Conservation (phyloP, 225 moss, liverwort and hornwort genomes). For the Bryum argenteum region DNA sequence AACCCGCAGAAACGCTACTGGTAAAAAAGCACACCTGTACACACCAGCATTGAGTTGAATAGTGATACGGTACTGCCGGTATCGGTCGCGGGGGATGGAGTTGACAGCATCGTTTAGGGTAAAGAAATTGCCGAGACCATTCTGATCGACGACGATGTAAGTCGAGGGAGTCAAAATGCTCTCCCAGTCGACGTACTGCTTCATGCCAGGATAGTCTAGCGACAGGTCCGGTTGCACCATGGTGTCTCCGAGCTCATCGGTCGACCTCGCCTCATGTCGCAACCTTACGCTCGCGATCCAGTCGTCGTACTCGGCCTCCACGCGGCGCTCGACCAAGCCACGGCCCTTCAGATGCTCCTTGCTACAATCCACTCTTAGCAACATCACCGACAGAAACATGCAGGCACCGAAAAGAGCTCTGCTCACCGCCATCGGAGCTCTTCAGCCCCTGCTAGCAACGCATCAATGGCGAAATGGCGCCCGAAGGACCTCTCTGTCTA, state of each 20-base stretch:
- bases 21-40: constrained; percentile 27
- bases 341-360: constrained; percentile 26
- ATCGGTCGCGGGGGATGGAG: constrained; percentile 35
- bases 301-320: constrained; percentile 21
- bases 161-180: constrained; percentile 37
- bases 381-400: not conserved
- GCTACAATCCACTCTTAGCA: constrained; percentile 14
- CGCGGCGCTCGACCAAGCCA: not conserved
- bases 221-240: constrained; percentile 40
- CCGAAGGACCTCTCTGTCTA: too few species aligned
- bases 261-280: constrained; percentile 19
- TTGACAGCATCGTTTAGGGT: constrained; percentile 41
- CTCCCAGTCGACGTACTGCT: constrained; percentile 46
- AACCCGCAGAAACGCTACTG: too few species aligned
- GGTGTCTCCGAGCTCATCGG: constrained; percentile 16
- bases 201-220: constrained; percentile 47
- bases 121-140: constrained; percentile 36
- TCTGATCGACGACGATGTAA: constrained; percentile 47
- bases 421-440: constrained; percentile 1
- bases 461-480: too few species aligned
- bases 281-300: constrained; percentile 36
- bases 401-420: not conserved
- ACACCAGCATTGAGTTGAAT: constrained; percentile 49
- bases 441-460: too few species aligned
- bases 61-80: constrained; percentile 51